Evolutionary conservation across 805 yeast species (phyloP).

Genomic region (Kodamaea nitidulidarum): DNA sequence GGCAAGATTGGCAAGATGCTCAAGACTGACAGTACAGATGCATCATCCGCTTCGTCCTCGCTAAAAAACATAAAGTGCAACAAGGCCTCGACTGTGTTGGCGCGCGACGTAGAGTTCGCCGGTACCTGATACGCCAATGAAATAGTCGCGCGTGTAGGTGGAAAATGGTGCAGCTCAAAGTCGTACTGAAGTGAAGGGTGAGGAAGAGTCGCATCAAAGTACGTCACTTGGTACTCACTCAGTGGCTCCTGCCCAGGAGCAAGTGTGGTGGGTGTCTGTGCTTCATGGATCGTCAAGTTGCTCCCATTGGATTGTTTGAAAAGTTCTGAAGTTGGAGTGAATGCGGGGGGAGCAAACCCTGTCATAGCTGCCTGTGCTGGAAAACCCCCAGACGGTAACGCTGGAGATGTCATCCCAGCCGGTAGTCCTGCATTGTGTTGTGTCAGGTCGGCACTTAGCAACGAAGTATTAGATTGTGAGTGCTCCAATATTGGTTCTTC

Average conservation of each 20-base stretch:
- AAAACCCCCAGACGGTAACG: too few species aligned
- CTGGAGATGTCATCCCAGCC: too few species aligned
- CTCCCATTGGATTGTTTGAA: conserved; percentile 17
- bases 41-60: conserved; percentile 12
- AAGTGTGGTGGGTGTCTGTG: conserved; percentile 6
- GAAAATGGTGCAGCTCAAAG: conserved; percentile 32
- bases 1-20: conserved; percentile 35
- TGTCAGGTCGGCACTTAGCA: too few species aligned
- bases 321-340: conserved; percentile 11
- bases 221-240: conserved; percentile 19
- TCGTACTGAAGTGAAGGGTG: conserved; percentile 45
- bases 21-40: conserved; percentile 15
- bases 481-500: conserved; percentile 10
- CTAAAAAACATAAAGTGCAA: conserved; percentile 63
- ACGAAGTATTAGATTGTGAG: background rate
- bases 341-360: conserved; percentile 1
- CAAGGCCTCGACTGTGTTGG: conserved; percentile 56
- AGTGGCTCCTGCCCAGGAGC: background rate
- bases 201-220: conserved; percentile 23
- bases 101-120: conserved; percentile 2
- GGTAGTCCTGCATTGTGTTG: too few species aligned
- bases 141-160: conserved; percentile 9
- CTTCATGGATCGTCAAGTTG: conserved; percentile 12
- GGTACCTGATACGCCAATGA: conserved; percentile 8
- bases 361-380: background rate